Percentiles rank a stretch among this genome's conserved stretches.
phyloP scores from a whole-genome alignment of 176 grass and related monocot species.

The Calamus simplicifolius region DNA sequence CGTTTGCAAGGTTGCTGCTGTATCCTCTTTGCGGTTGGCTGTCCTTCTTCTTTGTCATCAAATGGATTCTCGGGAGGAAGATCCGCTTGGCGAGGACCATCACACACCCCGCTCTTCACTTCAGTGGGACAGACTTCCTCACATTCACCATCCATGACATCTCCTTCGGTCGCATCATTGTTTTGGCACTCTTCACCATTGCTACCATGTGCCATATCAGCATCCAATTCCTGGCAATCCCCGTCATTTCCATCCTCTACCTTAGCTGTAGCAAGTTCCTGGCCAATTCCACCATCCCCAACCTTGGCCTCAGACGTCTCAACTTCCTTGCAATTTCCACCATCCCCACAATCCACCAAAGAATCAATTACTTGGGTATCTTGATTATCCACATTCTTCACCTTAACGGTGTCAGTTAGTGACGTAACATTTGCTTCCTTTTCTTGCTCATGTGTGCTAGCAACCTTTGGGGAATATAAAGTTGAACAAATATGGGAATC shows the following conservation, averaged over 20 bases:
- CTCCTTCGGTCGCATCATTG: neutral
- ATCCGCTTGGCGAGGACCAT: slow-evolving; percentile 1
- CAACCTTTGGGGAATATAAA: neutral
- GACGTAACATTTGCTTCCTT: neutral
- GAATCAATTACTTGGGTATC: neutral
- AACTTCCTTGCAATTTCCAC: slow-evolving; percentile 19
- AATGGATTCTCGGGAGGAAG: slow-evolving; percentile 11
- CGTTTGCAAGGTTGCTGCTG: slow-evolving; percentile 46
- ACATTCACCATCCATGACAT: slow-evolving; percentile 9
- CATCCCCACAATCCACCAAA: neutral
- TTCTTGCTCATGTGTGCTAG: neutral
- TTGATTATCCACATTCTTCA: neutral
- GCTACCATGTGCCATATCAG: neutral
- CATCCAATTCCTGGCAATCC: neutral
- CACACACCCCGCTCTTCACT: slow-evolving; percentile 6
- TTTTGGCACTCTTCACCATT: slow-evolving; percentile 9
- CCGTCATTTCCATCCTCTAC: slow-evolving; percentile 9
- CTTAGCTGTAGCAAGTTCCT: slow-evolving; percentile 1
- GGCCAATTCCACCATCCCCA: neutral
- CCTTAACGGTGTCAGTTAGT: neutral
- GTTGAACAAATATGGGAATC: neutral
- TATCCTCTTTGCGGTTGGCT: slow-evolving; percentile 13
- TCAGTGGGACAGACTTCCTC: slow-evolving; percentile 9
- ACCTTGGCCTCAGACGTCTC: neutral
- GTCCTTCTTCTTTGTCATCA: slow-evolving; percentile 19